These are phyloP conservation scores for Emergomyces africanus DNA, from an alignment of 2,329 filamentous ascomycete genomes.

Conservation along the genomic window DNA sequence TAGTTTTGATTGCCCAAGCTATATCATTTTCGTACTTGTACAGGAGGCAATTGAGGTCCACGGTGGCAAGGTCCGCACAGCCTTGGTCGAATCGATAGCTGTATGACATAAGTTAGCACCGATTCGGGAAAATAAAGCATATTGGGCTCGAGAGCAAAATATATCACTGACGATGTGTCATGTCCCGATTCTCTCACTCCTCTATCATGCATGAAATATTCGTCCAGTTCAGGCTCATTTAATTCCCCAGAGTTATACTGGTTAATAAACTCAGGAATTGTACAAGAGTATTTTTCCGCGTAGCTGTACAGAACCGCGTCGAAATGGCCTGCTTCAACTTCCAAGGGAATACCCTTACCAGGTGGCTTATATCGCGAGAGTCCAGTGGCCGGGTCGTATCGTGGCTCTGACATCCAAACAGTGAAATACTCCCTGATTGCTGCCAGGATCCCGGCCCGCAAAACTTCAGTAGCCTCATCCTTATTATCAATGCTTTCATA, in stretches of 20 bases:
- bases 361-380: constrained; percentile 64
- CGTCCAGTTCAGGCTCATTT: constrained; percentile 64
- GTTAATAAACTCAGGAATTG: constrained; percentile 60
- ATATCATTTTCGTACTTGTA: constrained; percentile 88
- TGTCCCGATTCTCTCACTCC: constrained; percentile 80
- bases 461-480: constrained; percentile 57
- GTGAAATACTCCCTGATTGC: constrained; percentile 80
- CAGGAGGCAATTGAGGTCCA: constrained; percentile 75
- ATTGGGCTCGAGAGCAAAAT: background rate
- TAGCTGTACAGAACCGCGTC: constrained; percentile 61
- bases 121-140: background rate
- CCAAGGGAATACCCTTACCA: constrained; percentile 65
- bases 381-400: constrained; percentile 56
- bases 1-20: constrained; percentile 58
- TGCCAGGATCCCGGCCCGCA: constrained; percentile 58
- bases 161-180: constrained; percentile 48
- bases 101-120: background rate
- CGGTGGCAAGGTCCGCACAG: constrained; percentile 66
- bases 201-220: constrained; percentile 78
- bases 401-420: constrained; percentile 61
- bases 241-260: constrained; percentile 67
- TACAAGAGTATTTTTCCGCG: constrained; percentile 60
- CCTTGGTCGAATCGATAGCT: constrained; percentile 64
- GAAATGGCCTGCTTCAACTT: constrained; percentile 68
- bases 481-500: constrained; percentile 75